phyloP scores from a whole-genome alignment of 345 rosid genomes.

The Lumnitzera littorea region DNA sequence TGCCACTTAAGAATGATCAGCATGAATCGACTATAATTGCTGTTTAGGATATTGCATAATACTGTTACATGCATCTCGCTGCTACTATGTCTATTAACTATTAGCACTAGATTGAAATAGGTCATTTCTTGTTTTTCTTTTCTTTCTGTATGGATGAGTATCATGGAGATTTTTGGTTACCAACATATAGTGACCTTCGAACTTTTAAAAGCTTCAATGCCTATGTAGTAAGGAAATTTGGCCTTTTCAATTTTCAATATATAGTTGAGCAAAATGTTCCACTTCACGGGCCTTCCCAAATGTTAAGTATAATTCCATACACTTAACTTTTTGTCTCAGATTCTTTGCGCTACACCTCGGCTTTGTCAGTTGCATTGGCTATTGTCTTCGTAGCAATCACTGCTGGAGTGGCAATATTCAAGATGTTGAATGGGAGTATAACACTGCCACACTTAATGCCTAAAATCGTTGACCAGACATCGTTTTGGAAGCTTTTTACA shows the following conservation, averaged over 20 bases:
- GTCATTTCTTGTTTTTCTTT: too few species aligned
- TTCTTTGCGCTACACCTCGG: constrained; percentile 63
- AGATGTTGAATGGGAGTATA: constrained; percentile 36
- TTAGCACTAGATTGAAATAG: too few species aligned
- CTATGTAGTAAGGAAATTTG: too few species aligned
- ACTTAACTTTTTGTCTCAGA: constrained; percentile 19
- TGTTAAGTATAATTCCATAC: not conserved
- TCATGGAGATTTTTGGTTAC: not conserved
- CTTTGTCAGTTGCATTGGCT: constrained; percentile 55
- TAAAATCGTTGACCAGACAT: constrained; percentile 34
- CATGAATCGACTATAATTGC: too few species aligned
- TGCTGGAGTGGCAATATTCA: constrained; percentile 38
- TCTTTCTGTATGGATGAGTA: too few species aligned
- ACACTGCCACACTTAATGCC: constrained; percentile 47
- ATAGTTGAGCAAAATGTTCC: too few species aligned
- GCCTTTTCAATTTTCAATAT: too few species aligned
- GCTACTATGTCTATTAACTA: too few species aligned
- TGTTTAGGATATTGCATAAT: too few species aligned
- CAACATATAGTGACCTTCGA: not conserved
- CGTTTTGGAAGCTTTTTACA: constrained; percentile 67
- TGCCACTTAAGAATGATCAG: too few species aligned
- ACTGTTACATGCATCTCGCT: too few species aligned
- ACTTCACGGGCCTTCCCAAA: too few species aligned
- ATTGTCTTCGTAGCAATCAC: constrained; percentile 57
- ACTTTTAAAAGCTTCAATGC: not conserved